Evolutionary conservation across 257 asterid genomes (phyloP).

Genomic region (Forsythia suspensa): DNA sequence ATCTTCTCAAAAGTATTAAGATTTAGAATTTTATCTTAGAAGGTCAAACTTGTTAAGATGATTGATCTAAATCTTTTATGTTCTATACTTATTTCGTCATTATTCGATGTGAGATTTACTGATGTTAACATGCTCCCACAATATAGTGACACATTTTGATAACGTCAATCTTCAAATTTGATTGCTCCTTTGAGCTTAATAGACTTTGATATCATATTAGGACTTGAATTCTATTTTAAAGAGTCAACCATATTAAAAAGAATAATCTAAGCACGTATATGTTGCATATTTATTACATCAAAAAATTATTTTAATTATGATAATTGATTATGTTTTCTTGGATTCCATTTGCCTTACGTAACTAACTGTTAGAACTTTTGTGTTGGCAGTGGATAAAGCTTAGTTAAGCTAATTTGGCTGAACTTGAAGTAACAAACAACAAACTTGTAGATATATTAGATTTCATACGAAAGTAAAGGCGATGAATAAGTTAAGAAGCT

Average conservation of each 20-base stretch:
- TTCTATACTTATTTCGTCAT: neutral
- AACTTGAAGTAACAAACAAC: neutral
- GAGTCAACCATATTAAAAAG: neutral
- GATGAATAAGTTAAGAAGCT: constrained; percentile 49
- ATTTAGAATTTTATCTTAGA: neutral
- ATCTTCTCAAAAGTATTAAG: neutral
- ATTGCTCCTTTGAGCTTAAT: too few relatives aligned
- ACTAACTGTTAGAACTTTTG: constrained; percentile 6
- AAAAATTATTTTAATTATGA: neutral
- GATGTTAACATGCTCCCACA: too few relatives aligned
- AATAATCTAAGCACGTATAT: neutral
- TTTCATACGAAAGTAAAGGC: constrained; percentile 15
- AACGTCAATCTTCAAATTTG: too few relatives aligned
- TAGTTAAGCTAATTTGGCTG: constrained; percentile 26
- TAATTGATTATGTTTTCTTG: neutral
- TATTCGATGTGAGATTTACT: too few relatives aligned
- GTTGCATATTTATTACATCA: neutral
- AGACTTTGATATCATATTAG: too few relatives aligned
- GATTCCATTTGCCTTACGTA: constrained; percentile 1
- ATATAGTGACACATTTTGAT: neutral
- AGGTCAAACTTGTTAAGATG: neutral
- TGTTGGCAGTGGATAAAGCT: constrained; percentile 8
- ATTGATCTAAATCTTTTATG: too few relatives aligned
- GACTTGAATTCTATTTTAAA: neutral
- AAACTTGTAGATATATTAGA: neutral